Evolutionary conservation across 345 rosid genomes (phyloP).

Genomic region (Populus nigra): DNA sequence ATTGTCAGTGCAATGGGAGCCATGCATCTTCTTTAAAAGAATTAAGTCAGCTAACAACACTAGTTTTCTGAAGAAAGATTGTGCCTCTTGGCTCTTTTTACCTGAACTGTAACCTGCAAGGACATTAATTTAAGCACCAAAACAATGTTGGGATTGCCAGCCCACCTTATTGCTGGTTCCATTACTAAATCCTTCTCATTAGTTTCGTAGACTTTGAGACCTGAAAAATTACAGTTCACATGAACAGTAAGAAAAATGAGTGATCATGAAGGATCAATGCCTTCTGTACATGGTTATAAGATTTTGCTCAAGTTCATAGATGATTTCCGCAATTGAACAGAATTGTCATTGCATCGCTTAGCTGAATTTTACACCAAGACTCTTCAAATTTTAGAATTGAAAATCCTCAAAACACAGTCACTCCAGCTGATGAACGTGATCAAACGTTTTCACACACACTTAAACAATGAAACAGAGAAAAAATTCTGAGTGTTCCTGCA

Average conservation of each 20-base stretch:
- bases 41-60: background rate
- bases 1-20: slow-evolving; percentile 10
- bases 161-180: slow-evolving; percentile 75
- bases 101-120: slow-evolving; percentile 57
- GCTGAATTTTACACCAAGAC: background rate
- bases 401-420: background rate
- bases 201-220: slow-evolving; percentile 62
- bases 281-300: background rate
- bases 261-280: background rate
- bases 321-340: background rate
- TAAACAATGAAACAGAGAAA: background rate
- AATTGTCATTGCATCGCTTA: background rate
- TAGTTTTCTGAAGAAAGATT: slow-evolving; percentile 1
- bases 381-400: background rate
- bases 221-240: slow-evolving; percentile 31
- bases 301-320: background rate
- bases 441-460: background rate
- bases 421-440: background rate
- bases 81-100: slow-evolving; percentile 25
- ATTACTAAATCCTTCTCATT: slow-evolving; percentile 64
- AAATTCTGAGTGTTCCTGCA: background rate
- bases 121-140: slow-evolving; percentile 54
- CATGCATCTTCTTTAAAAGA: slow-evolving; percentile 1
- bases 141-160: slow-evolving; percentile 73
- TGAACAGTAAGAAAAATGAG: background rate